Evolutionary conservation across 495 filamentous ascomycete species (phyloP), one percentile per base, ranked within the genome.

Genomic region (Thermochaetoides thermophila): DNA sequence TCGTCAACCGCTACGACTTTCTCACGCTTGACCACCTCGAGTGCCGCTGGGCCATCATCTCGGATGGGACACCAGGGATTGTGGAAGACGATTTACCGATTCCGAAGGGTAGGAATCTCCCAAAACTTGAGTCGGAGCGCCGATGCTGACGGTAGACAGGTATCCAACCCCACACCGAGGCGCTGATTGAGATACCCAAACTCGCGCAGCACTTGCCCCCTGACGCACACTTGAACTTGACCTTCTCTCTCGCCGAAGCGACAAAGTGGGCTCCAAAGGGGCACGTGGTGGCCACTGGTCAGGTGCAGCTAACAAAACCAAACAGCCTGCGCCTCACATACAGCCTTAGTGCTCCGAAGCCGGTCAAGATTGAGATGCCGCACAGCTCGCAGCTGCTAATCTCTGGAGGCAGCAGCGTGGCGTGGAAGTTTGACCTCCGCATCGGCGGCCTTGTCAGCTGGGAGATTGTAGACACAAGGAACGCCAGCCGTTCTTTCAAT

Each of bases 1-100:
- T 76, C 6, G 38, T 61, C 7, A 76, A 74, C 31, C 45, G 53
- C 7, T 64, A 68, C 43, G 60, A 75, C 44, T 76, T 75, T 46
- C 29, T 56, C 21, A 57, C 43, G 0, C 44, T 76, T 9, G 56
- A 63, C 4, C 61, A 69, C 42, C 42, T 74, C n/a, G n/a, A n/a
- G n/a, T n/a, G n/a, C n/a, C n/a, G n/a, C n/a, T n/a, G n/a, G n/a
- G n/a, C n/a, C n/a, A n/a, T n/a, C n/a, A n/a, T n/a, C n/a, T n/a
- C n/a, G n/a, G n/a, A n/a, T 3, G 20, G 12, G 9, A 45, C 46
- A 1, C 35, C 18, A 1, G 53, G 39, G 23, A 44, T 37, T 1
- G 12, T 54, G 0, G 48, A 51, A 5, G 8, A 27, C 1, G 33
- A 47, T 16, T 27, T 35, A 24, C 21, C 21, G 21, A 24, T 11